Evolutionary conservation across 208 protist genomes (phyloP), one percentile per base, ranked within the genome.

Genomic region (Leishmania amazonensis): DNA sequence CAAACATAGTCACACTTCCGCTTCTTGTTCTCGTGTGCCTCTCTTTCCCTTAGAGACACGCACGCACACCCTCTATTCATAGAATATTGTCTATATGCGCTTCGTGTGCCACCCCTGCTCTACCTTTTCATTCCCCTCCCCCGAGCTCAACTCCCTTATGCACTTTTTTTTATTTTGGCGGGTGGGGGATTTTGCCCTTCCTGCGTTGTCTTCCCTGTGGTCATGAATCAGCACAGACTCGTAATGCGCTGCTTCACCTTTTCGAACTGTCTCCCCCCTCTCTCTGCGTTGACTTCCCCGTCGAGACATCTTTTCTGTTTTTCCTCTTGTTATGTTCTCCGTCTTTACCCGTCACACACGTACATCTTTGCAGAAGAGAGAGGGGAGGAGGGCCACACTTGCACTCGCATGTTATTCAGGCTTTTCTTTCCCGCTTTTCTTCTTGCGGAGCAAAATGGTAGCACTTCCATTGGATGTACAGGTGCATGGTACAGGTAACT

Each of bases 41-140:
- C 35, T 35, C 47, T 49, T 19, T 40, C 28, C 19, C 70, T 80
- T 17, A 64, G 58, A 31, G 28, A 31, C 28, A 1, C 73, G n/a
- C 72, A 7, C 65, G n/a, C 15, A 74, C 24, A 74, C 45, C 24
- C 45, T 28, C 24, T 21, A 54, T 74, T 74, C 68, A 84, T 40
- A 91, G 81, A 75, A 74, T 75, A 79, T 78, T 65, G 28, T 54
- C 35, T 3, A 86, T 86, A n/a, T 64, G 62, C 71, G 38, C 73
- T 74, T 65, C 15, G 64, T 54, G 65, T 74, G 47, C 24, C 38
- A 21, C 11, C 8, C 21, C 40, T 72, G 21, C 15, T 28, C 42
- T 47, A 35, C 21, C 28, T 71, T 71, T 47, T 42, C 38, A 11
- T 42, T 0, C 19, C 28, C 28, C 4, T 11, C 40, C 2, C 31